A percentile compares a stretch with the other conserved stretches of the same genome.
These are phyloP conservation scores for Candida stauntonica DNA, from an alignment of 805 yeast genomes.

Conservation along the genomic window DNA sequence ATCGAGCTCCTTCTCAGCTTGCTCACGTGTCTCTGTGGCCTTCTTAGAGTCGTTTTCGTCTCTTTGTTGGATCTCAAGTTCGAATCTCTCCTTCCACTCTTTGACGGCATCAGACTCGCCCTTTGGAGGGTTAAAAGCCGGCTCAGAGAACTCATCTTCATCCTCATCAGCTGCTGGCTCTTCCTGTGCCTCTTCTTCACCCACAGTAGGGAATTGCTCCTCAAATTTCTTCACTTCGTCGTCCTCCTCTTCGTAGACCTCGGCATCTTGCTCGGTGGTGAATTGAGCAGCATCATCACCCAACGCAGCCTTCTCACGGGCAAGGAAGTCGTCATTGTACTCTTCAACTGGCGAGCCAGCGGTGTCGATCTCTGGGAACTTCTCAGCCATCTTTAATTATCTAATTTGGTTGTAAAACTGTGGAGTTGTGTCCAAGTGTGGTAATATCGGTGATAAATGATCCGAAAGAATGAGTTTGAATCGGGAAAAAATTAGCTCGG, in stretches of 20 bases:
- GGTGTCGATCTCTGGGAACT: constrained; percentile 65
- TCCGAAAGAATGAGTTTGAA: too few species aligned
- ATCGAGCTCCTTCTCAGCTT: constrained; percentile 80
- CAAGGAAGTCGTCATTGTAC: constrained; percentile 50
- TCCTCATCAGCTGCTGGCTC: constrained; percentile 19
- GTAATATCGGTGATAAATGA: too few species aligned
- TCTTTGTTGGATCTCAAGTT: constrained; percentile 71
- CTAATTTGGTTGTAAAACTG: neutral
- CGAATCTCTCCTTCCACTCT: constrained; percentile 82
- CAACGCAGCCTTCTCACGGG: constrained; percentile 62
- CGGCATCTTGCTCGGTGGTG: constrained; percentile 57
- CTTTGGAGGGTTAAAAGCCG: constrained; percentile 26
- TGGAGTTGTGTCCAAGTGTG: neutral
- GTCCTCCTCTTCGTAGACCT: constrained; percentile 35
- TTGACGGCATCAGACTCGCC: constrained; percentile 52
- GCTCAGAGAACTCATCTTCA: constrained; percentile 38
- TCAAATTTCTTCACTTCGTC: constrained; percentile 57
- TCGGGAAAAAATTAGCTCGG: too few species aligned
- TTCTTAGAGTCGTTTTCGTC: constrained; percentile 66
- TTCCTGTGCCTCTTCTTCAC: constrained; percentile 20
- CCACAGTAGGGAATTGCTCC: constrained; percentile 60
- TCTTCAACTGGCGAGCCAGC: constrained; percentile 28
- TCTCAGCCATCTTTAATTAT: constrained; percentile 49
- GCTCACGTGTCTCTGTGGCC: constrained; percentile 60
- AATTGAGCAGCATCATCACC: constrained; percentile 58